A percentile compares a stretch with the other conserved stretches of the same genome.
Conservation (phyloP, 2,329 filamentous ascomycete species). For the Alternaria sp. region DNA sequence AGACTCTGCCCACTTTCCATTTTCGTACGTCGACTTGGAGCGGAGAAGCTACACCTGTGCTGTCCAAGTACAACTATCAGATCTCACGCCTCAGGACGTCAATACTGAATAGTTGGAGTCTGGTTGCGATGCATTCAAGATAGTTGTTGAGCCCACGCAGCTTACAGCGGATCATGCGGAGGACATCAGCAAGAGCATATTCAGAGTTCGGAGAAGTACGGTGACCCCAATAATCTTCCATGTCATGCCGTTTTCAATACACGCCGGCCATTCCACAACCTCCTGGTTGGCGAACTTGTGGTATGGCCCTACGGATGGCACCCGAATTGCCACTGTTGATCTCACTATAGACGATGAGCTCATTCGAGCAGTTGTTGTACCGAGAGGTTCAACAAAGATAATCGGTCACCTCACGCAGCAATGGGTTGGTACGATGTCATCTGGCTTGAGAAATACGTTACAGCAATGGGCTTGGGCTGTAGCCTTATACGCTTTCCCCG, state of each 20-base stretch:
- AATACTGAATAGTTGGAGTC: conserved; percentile 71
- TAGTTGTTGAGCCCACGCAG: conserved; percentile 59
- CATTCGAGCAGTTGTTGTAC: conserved; percentile 61
- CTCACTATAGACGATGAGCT: conserved; percentile 63
- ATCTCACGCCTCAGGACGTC: conserved; percentile 63
- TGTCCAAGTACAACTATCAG: conserved; percentile 67
- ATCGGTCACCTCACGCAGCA: conserved; percentile 64
- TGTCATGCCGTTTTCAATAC: conserved; percentile 41
- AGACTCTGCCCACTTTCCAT: conserved; percentile 68
- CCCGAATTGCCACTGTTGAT: conserved; percentile 69
- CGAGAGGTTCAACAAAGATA: conserved; percentile 66
- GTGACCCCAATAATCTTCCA: conserved; percentile 59
- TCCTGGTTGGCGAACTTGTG: conserved; percentile 65
- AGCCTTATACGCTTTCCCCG: conserved; percentile 69
- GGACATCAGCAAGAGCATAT: conserved; percentile 66
- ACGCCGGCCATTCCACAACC: conserved; percentile 32
- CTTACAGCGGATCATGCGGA: conserved; percentile 37
- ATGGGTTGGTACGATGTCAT: conserved; percentile 65
- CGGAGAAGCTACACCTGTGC: conserved; percentile 72
- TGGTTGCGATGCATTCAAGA: conserved; percentile 71
- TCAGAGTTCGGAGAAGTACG: conserved; percentile 67
- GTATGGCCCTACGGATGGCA: conserved; percentile 68
- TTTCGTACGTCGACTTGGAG: conserved; percentile 68
- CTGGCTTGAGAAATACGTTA: conserved; percentile 66
- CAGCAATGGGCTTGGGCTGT: conserved; percentile 66